phyloP scores from a whole-genome alignment of 352 stramenopile species.

The Phytophthora ramorum region DNA sequence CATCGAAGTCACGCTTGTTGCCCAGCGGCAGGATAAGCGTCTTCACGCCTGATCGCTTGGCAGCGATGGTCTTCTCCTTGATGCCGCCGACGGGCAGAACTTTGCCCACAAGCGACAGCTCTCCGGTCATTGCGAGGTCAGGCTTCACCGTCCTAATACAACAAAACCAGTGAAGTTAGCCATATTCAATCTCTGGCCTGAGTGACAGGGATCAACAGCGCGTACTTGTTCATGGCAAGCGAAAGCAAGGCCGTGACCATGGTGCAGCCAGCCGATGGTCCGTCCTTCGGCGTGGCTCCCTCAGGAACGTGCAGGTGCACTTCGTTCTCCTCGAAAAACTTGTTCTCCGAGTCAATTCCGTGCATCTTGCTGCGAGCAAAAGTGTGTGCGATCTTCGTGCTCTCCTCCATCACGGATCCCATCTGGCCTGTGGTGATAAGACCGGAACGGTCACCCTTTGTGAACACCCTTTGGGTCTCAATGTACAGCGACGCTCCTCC shows the following conservation, averaged over 20 bases:
- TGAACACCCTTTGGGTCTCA: constrained; percentile 89
- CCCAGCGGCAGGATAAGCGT: constrained; percentile 94
- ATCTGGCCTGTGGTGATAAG: constrained; percentile 96
- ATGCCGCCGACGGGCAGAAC: constrained; percentile 99
- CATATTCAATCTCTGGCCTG: neutral
- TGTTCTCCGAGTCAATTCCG: constrained; percentile 75
- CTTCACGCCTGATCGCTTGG: constrained; percentile 94
- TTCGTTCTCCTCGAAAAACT: constrained; percentile 96
- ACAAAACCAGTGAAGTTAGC: constrained; percentile 18
- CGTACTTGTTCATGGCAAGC: constrained; percentile 93
- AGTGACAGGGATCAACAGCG: neutral
- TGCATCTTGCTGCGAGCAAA: constrained; percentile 89
- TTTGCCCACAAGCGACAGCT: constrained; percentile 97
- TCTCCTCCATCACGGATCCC: constrained; percentile 99
- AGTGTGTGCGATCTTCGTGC: constrained; percentile 97
- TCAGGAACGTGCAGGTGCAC: constrained; percentile 99
- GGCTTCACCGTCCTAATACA: constrained; percentile 87
- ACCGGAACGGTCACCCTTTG: constrained; percentile 67
- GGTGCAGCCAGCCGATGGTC: constrained; percentile 96
- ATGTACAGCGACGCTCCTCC: constrained; percentile 99
- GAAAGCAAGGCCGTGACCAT: constrained; percentile 98
- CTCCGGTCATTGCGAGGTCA: constrained; percentile 98
- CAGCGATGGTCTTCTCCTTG: constrained; percentile 99
- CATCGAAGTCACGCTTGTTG: constrained; percentile 98
- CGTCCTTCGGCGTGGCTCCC: constrained; percentile 98